These are phyloP conservation scores for Salix exigua DNA, from an alignment of 345 rosid species.

Conservation along the genomic window DNA sequence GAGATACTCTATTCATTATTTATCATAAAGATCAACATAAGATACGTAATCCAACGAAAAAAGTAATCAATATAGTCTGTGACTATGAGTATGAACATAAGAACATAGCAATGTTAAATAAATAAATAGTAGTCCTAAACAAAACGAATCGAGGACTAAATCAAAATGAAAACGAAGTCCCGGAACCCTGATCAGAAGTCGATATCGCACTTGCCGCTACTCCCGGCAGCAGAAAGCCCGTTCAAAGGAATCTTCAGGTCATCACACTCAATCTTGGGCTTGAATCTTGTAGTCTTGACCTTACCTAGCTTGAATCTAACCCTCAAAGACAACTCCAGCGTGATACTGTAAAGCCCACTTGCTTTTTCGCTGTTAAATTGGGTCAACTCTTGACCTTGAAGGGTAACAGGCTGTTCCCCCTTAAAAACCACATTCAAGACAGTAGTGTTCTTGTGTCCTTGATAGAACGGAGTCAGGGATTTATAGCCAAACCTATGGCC, in stretches of 20 bases:
- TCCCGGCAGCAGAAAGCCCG: constrained; percentile 22
- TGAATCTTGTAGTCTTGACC: constrained; percentile 42
- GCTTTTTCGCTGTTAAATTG: constrained; percentile 35
- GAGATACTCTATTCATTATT: neutral
- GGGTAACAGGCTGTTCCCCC: constrained; percentile 33
- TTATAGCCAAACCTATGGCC: constrained; percentile 33
- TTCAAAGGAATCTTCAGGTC: constrained; percentile 55
- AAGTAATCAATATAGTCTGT: neutral
- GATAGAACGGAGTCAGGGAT: constrained; percentile 49
- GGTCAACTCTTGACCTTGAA: constrained; percentile 23
- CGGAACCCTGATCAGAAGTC: constrained; percentile 17
- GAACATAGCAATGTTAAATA: neutral
- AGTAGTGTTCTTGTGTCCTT: constrained; percentile 76
- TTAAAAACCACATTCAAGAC: constrained; percentile 35
- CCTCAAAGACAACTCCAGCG: constrained; percentile 49
- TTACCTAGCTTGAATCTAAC: constrained; percentile 60
- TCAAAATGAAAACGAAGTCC: neutral
- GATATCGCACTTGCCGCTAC: constrained; percentile 28
- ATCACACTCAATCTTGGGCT: constrained; percentile 55
- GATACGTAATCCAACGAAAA: neutral
- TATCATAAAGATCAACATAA: neutral
- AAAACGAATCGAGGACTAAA: neutral
- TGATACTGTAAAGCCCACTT: constrained; percentile 42
- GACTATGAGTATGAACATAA: neutral
- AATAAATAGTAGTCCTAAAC: neutral